Evolutionary conservation across 257 asterid genomes (phyloP), one percentile per base, ranked within the genome.

Genomic region (Fraxinus pennsylvanica): DNA sequence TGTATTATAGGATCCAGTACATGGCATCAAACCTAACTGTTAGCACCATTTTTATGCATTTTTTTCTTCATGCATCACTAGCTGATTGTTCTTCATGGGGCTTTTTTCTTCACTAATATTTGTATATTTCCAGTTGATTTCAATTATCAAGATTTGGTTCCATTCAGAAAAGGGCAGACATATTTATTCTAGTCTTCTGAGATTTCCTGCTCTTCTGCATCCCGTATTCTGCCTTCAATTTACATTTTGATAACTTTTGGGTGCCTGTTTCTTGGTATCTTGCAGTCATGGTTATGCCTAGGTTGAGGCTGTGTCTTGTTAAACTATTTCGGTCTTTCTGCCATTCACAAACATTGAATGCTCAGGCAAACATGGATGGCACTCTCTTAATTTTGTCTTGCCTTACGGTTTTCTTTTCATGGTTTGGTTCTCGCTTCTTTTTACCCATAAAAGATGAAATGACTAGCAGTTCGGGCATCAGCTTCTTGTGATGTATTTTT

Each of bases 91-190:
- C 47, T 54, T 77, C 19, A 25, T 77, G 72, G 52, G 72, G 54
- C 79, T 71, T 75, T 65, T 76, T 39, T 70, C 50, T 77, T 79
- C 78, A 30, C 38, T 61, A 57, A 8, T 76, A 61, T 36, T n/a
- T 52, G 52, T 12, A 35, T 38, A 29, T 71, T 27, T 79, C 73
- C n/a, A 9, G 41, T 57, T 72, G 22, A 15, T 80, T 54, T 50
- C 74, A 22, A 79, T 69, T 35, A 39, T 52, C 13, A n/a, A 69
- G 27, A 75, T 71, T 29, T 66, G 78, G 3, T 61, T 71, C 47
- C 52, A 25, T 22, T 54, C 38, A 74, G 38, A 75, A 57, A 43
- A 38, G 6, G 9, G 9, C 6, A 14, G 36, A 14, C 47, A 19
- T 9, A 9, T 15, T 45, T 43, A 43, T 43, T 0, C n/a, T 39